Evolutionary conservation across 2,329 filamentous ascomycete genomes (phyloP).

Genomic region (Penicillium sp.): DNA sequence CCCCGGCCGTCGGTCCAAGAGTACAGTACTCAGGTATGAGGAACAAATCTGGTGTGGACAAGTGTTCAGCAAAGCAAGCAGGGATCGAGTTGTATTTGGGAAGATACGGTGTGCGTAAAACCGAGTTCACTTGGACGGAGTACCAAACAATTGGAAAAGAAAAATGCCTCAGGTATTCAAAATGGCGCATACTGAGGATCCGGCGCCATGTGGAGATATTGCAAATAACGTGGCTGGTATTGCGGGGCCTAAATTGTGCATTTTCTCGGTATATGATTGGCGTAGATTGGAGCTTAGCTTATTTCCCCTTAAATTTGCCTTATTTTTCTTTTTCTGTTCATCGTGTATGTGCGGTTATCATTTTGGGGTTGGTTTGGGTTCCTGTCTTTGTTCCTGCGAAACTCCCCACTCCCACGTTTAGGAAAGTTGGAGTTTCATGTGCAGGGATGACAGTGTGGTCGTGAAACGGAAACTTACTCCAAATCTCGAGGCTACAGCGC

Average conservation of each 20-base stretch:
- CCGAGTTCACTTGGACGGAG: constrained; percentile 4
- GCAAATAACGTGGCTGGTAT: constrained; percentile 1
- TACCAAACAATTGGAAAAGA: constrained; percentile 19
- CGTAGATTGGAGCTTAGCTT: constrained; percentile 20
- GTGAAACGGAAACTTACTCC: neutral
- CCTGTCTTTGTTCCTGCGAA: no score
- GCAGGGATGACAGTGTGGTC: neutral
- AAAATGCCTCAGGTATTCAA: constrained; percentile 28
- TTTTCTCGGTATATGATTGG: constrained; percentile 2
- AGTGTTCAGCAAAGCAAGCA: neutral
- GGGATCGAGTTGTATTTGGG: neutral
- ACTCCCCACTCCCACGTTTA: no score
- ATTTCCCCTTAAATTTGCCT: constrained; percentile 18
- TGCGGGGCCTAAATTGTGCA: neutral
- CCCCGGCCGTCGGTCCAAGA: neutral
- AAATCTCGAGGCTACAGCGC: constrained; percentile 10
- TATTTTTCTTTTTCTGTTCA: neutral
- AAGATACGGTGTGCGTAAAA: neutral
- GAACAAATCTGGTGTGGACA: neutral
- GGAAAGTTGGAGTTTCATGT: neutral
- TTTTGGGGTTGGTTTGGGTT: neutral
- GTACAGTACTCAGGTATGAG: neutral
- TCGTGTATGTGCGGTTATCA: neutral
- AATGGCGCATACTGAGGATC: constrained; percentile 23
- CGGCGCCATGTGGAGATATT: constrained; percentile 4